phyloP scores from a whole-genome alignment of 2,329 filamentous ascomycete genomes.

The Parafenestella ontariensis region DNA sequence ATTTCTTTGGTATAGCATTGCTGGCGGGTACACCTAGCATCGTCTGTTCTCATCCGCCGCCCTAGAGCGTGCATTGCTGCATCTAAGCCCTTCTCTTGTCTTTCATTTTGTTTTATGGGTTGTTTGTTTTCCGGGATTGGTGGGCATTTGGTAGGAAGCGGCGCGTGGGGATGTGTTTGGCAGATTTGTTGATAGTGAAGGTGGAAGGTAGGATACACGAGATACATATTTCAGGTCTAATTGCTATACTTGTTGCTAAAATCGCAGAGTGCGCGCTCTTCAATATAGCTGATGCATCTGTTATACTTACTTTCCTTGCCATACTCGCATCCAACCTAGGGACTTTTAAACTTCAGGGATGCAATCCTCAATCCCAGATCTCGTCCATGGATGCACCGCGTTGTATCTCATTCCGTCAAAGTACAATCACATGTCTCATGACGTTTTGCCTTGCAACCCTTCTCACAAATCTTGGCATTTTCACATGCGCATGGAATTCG shows the following conservation, averaged over 20 bases:
- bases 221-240: background rate
- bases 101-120: background rate
- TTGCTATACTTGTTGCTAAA: background rate
- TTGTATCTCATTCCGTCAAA: too few relatives aligned
- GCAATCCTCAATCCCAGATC: too few relatives aligned
- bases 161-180: background rate
- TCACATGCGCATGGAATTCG: conserved; percentile 27
- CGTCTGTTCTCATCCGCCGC: conserved; percentile 5
- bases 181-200: background rate
- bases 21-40: conserved; percentile 31
- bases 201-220: background rate
- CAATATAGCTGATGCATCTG: background rate
- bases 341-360: too few relatives aligned
- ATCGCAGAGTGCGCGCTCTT: background rate
- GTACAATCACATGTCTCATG: background rate
- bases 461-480: conserved; percentile 25
- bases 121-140: conserved; percentile 3
- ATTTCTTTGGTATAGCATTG: conserved; percentile 34
- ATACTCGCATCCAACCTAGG: too few relatives aligned
- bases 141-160: background rate
- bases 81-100: conserved; percentile 12
- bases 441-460: background rate
- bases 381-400: too few relatives aligned
- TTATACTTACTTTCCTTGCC: background rate
- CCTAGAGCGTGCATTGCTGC: conserved; percentile 30